phyloP scores from a whole-genome alignment of 345 rosid species.

The Linum usitatissimum region DNA sequence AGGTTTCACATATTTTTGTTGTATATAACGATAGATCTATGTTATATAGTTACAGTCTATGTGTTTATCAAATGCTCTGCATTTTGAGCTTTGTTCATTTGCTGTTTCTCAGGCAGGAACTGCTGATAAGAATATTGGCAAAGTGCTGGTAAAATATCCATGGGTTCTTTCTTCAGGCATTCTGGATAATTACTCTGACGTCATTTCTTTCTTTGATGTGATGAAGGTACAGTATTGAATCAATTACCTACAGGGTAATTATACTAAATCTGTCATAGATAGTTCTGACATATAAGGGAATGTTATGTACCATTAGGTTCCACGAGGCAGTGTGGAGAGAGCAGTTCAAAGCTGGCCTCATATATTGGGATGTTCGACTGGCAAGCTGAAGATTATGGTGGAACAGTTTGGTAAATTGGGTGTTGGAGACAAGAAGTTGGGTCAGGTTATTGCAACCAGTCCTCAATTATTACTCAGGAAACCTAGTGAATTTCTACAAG shows the following conservation, averaged over 20 bases:
- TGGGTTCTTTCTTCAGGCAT: conserved; percentile 67
- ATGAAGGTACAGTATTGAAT: conserved; percentile 43
- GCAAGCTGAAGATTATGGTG: conserved; percentile 49
- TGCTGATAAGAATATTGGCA: conserved; percentile 37
- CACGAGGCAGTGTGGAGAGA: conserved; percentile 36
- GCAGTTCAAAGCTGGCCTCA: conserved; percentile 77
- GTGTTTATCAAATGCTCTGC: conserved; percentile 6
- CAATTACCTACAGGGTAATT: not conserved
- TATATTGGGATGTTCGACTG: conserved; percentile 63
- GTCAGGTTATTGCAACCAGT: conserved; percentile 56
- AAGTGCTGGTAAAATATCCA: conserved; percentile 63
- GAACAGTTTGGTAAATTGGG: conserved; percentile 42
- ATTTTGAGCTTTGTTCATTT: conserved; percentile 11
- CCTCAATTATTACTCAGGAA: conserved; percentile 70
- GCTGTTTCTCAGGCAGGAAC: conserved; percentile 34
- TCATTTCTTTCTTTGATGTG: conserved; percentile 36
- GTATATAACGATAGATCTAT: not conserved
- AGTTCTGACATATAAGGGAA: not conserved
- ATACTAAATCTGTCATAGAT: not conserved
- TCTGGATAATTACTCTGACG: conserved; percentile 44
- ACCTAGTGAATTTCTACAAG: conserved; percentile 63
- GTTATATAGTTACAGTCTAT: not conserved
- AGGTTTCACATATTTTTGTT: not conserved
- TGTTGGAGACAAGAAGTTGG: conserved; percentile 52
- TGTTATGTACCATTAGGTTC: conserved; percentile 32